Percentiles rank a stretch among this genome's conserved stretches.
Evolutionary conservation across 257 asterid genomes (phyloP).

Genomic region (Solanum raphanifolium): DNA sequence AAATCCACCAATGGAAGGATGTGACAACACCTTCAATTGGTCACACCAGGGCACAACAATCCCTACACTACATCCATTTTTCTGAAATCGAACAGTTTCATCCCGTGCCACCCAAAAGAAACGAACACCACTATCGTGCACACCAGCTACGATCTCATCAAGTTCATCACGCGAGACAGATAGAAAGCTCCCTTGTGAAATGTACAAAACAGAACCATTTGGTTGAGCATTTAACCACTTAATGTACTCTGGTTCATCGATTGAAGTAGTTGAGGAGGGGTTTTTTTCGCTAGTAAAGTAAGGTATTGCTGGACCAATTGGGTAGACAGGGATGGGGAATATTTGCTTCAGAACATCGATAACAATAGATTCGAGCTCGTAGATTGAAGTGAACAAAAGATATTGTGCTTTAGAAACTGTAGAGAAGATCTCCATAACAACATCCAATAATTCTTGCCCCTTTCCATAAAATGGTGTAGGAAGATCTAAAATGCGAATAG

Average conservation of each 20-base stretch:
- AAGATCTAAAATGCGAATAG: conserved; percentile 31
- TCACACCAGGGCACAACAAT: conserved; percentile 58
- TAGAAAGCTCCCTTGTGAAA: conserved; percentile 52
- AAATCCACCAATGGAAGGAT: conserved; percentile 48
- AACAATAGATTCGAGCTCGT: conserved; percentile 36
- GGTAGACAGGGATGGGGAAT: conserved; percentile 16
- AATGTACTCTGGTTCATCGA: background rate
- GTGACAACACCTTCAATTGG: conserved; percentile 43
- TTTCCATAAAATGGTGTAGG: conserved; percentile 14
- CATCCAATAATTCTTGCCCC: conserved; percentile 3
- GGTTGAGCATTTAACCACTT: conserved; percentile 51
- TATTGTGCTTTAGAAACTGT: conserved; percentile 16
- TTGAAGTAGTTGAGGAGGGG: background rate
- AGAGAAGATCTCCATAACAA: background rate
- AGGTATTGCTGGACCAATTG: conserved; percentile 37
- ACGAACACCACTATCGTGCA: conserved; percentile 27
- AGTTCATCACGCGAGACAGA: conserved; percentile 29
- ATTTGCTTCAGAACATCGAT: conserved; percentile 20
- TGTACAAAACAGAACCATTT: conserved; percentile 34
- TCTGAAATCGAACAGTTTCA: background rate
- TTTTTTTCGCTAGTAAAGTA: background rate
- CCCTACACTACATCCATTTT: conserved; percentile 14
- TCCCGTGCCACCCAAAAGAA: conserved; percentile 49
- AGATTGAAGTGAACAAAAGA: conserved; percentile 29
- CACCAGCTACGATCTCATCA: conserved; percentile 39